Percentiles rank a stretch among this genome's conserved stretches.
Conservation (phyloP, 2,329 filamentous ascomycete genomes). For the Alternaria brassicae region DNA sequence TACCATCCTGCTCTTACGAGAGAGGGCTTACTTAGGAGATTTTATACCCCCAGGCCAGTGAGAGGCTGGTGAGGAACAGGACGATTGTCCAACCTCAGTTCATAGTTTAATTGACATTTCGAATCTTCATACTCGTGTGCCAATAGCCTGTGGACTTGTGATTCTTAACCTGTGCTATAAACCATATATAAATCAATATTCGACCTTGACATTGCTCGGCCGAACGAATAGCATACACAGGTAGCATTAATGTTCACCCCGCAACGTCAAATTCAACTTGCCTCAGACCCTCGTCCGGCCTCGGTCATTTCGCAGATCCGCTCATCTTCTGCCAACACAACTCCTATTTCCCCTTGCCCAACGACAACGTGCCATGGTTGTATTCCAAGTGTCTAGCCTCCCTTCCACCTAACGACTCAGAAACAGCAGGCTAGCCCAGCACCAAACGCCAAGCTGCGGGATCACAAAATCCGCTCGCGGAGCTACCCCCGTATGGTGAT, state of each 20-base stretch:
- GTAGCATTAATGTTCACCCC: too few species aligned
- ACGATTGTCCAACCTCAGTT: background rate
- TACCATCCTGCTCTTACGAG: slow-evolving; percentile 18
- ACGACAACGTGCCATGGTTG: too few species aligned
- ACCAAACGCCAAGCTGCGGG: background rate
- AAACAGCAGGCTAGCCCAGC: background rate
- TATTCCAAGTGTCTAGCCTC: background rate
- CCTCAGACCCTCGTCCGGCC: too few species aligned
- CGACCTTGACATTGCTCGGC: too few species aligned
- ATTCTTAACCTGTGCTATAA: too few species aligned
- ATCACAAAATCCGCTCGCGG: background rate
- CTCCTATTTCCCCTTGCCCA: too few species aligned
- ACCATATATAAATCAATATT: too few species aligned
- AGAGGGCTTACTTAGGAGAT: slow-evolving; percentile 7
- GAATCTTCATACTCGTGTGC: background rate
- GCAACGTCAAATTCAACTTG: too few species aligned
- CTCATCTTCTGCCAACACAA: too few species aligned
- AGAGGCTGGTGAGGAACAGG: background rate
- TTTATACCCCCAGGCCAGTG: background rate
- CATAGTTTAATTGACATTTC: background rate
- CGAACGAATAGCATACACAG: too few species aligned
- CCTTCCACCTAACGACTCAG: background rate
- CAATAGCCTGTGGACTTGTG: background rate
- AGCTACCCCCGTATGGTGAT: background rate
- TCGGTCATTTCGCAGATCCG: background rate